These are phyloP conservation scores for Leccinellum luteum DNA, from an alignment of 768 basidiomycete genomes.

Conservation along the genomic window DNA sequence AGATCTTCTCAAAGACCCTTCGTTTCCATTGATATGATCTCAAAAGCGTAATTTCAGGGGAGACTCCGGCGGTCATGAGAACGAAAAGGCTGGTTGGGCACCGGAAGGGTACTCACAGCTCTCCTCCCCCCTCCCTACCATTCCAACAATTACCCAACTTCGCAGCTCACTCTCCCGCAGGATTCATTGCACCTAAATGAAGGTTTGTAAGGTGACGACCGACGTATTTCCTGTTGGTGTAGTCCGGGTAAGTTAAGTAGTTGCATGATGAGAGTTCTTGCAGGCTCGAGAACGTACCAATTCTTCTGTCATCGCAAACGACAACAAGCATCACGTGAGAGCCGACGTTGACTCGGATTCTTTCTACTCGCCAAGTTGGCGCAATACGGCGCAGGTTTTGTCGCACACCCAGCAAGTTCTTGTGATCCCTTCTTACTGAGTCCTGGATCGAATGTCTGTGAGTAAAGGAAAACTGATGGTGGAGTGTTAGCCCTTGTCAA, in stretches of 20 bases:
- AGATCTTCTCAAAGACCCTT: conserved; percentile 35
- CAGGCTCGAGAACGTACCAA: neutral
- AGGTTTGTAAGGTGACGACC: too few species aligned
- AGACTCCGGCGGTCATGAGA: too few species aligned
- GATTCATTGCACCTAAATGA: neutral
- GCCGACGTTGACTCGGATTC: too few species aligned
- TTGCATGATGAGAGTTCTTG: neutral
- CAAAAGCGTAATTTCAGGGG: neutral
- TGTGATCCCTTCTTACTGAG: too few species aligned
- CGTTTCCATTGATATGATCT: neutral
- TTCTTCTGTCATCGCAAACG: too few species aligned
- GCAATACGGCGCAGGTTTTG: too few species aligned
- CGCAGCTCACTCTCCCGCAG: neutral
- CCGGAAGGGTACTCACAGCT: neutral
- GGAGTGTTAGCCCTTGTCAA: neutral
- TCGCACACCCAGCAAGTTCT: too few species aligned
- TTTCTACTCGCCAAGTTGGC: too few species aligned
- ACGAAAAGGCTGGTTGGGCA: neutral
- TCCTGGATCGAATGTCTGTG: too few species aligned
- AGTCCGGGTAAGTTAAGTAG: neutral
- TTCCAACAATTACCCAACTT: neutral
- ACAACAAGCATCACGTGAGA: too few species aligned
- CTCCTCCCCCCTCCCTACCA: neutral
- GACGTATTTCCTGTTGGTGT: too few species aligned
- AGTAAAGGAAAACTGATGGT: neutral